Evolutionary conservation across 2,329 filamentous ascomycete species (phyloP).

Genomic region (Diaporthe citri): DNA sequence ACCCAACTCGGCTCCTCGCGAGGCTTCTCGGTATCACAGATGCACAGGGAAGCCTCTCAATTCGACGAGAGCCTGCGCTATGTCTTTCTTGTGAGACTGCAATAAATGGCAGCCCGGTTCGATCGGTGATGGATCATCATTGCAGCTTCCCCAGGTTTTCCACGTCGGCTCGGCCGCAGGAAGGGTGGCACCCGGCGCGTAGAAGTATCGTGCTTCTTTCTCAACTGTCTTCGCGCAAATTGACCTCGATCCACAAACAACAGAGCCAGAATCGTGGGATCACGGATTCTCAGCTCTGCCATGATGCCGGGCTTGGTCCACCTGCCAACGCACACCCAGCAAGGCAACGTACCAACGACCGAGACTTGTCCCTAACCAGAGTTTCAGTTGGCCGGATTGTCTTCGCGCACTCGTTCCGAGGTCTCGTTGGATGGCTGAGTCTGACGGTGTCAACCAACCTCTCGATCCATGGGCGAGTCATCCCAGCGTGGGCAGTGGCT

Average conservation of each 20-base stretch:
- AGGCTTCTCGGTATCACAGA: constrained; percentile 7
- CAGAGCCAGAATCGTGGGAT: neutral
- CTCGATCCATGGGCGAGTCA: constrained; percentile 4
- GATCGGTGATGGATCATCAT: constrained; percentile 17
- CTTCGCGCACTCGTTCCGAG: neutral
- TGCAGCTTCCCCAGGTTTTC: constrained; percentile 1
- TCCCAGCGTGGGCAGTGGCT: neutral
- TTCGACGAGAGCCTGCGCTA: neutral
- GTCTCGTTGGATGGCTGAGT: neutral
- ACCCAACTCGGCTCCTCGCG: constrained; percentile 6
- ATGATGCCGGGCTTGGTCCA: neutral
- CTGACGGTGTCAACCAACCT: neutral
- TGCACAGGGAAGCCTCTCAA: neutral
- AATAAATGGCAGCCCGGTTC: neutral
- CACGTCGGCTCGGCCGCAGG: neutral
- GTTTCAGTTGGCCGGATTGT: neutral
- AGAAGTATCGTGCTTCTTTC: neutral
- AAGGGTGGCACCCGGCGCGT: neutral
- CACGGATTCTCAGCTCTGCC: neutral
- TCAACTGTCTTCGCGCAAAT: neutral
- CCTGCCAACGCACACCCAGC: neutral
- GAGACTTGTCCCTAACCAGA: neutral
- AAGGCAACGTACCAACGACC: constrained; percentile 12
- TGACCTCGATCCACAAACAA: neutral
- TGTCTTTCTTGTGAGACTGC: constrained; percentile 10